A percentile compares a stretch with the other conserved stretches of the same genome.
phyloP scores from a whole-genome alignment of 2,329 filamentous ascomycete genomes.

The Epichloe coenophiala region DNA sequence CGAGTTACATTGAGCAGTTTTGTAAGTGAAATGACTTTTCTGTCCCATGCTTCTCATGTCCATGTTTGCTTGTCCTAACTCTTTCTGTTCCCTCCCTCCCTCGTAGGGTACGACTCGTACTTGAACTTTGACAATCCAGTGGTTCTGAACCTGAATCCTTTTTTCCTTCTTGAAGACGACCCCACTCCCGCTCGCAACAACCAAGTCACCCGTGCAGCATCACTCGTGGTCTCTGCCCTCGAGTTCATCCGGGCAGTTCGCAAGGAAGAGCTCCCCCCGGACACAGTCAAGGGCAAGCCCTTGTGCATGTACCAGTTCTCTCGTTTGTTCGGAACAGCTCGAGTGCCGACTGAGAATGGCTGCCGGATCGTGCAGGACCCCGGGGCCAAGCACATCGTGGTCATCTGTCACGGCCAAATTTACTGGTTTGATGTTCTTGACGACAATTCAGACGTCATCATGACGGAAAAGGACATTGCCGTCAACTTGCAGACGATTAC shows the following conservation, averaged over 20 bases:
- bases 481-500: conserved; percentile 87
- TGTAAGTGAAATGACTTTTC: conserved; percentile 45
- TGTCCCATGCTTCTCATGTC: background rate
- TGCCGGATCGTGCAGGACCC: conserved; percentile 94
- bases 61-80: background rate
- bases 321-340: conserved; percentile 82
- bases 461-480: conserved; percentile 88
- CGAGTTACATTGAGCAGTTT: conserved; percentile 97
- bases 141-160: conserved; percentile 92
- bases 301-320: conserved; percentile 99
- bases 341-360: conserved; percentile 85
- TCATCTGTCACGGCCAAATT: conserved; percentile 88
- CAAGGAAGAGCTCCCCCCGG: conserved; percentile 82
- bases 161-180: conserved; percentile 90
- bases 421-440: conserved; percentile 99
- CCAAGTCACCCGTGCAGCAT: conserved; percentile 88
- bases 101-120: conserved; percentile 90
- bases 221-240: conserved; percentile 76
- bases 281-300: conserved; percentile 69
- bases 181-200: conserved; percentile 93
- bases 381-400: conserved; percentile 82
- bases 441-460: conserved; percentile 86
- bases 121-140: conserved; percentile 96
- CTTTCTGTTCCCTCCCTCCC: background rate
- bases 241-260: conserved; percentile 88